Evolutionary conservation across 1,139 yeast species (phyloP).

Genomic region (Taphrina flavorubra): DNA sequence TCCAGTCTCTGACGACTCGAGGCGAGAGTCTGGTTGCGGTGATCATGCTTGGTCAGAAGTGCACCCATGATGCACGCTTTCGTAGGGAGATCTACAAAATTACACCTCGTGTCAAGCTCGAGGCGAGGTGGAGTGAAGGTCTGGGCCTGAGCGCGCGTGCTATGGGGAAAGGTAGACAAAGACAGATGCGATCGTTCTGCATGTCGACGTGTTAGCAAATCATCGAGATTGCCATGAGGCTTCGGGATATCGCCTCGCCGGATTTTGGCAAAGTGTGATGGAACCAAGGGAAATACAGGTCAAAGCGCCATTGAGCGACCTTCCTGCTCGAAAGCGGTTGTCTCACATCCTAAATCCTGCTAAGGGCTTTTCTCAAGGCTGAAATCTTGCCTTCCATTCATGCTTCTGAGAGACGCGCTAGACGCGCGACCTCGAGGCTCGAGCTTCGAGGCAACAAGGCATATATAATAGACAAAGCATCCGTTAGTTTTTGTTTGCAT

Average conservation of each 20-base stretch:
- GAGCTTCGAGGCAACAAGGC: not conserved
- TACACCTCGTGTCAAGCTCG: not conserved
- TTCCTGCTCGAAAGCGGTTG: slow-evolving; percentile 20
- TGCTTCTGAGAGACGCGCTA: not conserved
- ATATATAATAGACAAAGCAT: slow-evolving; percentile 4
- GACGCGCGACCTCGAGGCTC: not conserved
- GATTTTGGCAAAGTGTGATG: not conserved
- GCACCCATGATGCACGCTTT: not conserved
- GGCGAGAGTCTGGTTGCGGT: slow-evolving; percentile 3
- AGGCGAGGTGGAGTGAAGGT: not conserved
- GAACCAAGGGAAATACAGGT: not conserved
- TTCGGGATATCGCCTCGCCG: not conserved
- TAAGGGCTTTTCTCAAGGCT: slow-evolving; percentile 4
- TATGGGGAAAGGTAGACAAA: not conserved
- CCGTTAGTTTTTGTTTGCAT: not conserved
- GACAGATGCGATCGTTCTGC: not conserved
- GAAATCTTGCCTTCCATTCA: slow-evolving; percentile 1
- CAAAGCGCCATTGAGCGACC: slow-evolving; percentile 1
- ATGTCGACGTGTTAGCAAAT: not conserved
- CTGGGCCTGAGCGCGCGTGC: slow-evolving; percentile 4
- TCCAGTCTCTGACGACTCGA: not conserved
- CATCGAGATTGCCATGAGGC: not conserved
- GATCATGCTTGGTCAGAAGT: not conserved
- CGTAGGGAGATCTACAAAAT: slow-evolving; percentile 1
- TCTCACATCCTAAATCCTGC: slow-evolving; percentile 13